Base-by-base conservation (phyloP, 257 asterid genomes). In the Nyctanthes arbortristis region DNA sequence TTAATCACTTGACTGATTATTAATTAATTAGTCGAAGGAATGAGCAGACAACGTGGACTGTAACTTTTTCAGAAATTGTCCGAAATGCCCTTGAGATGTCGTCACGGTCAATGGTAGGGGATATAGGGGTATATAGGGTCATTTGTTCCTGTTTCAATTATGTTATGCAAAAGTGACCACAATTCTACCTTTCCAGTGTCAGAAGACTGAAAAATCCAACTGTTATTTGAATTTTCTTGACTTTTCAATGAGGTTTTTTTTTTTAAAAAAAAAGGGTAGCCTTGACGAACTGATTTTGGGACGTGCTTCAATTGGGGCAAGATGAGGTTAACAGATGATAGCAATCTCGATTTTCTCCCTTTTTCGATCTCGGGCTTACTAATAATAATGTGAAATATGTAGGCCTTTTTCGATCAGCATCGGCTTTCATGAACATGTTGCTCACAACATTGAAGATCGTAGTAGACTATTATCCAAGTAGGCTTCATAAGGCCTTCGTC, bases 351-450 rank as follows among this genome's bases (percentile, higher is more conserved):
- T n/a, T n/a, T n/a, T n/a, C n/a, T n/a, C n/a, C n/a, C n/a, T n/a
- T n/a, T n/a, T n/a, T n/a, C n/a, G n/a, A n/a, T n/a, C n/a, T n/a
- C n/a, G n/a, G n/a, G n/a, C n/a, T n/a, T n/a, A 77, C 72, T 65
- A 73, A 59, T n/a, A n/a, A 61, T 70, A 29, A 33, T 43, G 61
- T 27, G 56, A 66, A 59, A 72, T n/a, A 45, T 78, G 87, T 96
- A 94, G 99, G 97, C 95, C 84, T 94, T 91, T 88, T 85, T 89
- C 88, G 95, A 71, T 94, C 99, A 63, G 99, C 96, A 4, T 78
- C 99, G 67, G 90, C 97, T 75, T 94, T 94, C 80, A 82, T 89
- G 93, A 94, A 89, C 82, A 82, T 89, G 77, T 70, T 91, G 33
- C 66, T 91, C 74, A 81, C 92, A 10, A 76, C 93, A 68, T 79